These are phyloP conservation scores for Ochromonas danica DNA, from an alignment of 108 stramenopile genomes.

Conservation along the genomic window DNA sequence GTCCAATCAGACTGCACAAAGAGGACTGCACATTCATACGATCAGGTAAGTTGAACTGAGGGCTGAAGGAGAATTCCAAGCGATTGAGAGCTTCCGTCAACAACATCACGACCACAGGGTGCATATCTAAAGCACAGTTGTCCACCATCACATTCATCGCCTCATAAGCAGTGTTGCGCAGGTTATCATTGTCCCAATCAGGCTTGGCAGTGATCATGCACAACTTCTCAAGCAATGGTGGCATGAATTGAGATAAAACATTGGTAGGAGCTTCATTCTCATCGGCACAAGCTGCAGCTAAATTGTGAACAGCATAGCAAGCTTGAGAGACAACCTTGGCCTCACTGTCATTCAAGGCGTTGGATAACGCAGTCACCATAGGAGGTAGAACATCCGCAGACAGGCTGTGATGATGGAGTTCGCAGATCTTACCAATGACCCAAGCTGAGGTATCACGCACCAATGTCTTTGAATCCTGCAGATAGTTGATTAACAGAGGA, in stretches of 20 bases:
- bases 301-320: slow-evolving; percentile 82
- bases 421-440: slow-evolving; percentile 82
- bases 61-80: slow-evolving; percentile 64
- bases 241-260: slow-evolving; percentile 70
- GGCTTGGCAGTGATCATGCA: slow-evolving; percentile 73
- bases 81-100: slow-evolving; percentile 70
- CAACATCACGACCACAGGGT: slow-evolving; percentile 18
- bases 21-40: slow-evolving; percentile 77
- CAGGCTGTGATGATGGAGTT: slow-evolving; percentile 72
- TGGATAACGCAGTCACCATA: slow-evolving; percentile 68
- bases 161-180: slow-evolving; percentile 76
- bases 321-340: slow-evolving; percentile 78
- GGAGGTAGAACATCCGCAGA: slow-evolving; percentile 72
- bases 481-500: slow-evolving; percentile 69
- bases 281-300: slow-evolving; percentile 70
- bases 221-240: slow-evolving; percentile 69
- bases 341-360: slow-evolving; percentile 66
- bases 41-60: slow-evolving; percentile 48
- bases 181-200: slow-evolving; percentile 73
- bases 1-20: slow-evolving; percentile 76
- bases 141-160: slow-evolving; percentile 68
- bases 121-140: slow-evolving; percentile 7
- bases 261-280: slow-evolving; percentile 68
- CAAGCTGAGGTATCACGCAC: slow-evolving; percentile 87
- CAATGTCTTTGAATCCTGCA: slow-evolving; percentile 71